These are phyloP conservation scores for Citrus medica DNA, from an alignment of 345 rosid genomes.

Conservation along the genomic window DNA sequence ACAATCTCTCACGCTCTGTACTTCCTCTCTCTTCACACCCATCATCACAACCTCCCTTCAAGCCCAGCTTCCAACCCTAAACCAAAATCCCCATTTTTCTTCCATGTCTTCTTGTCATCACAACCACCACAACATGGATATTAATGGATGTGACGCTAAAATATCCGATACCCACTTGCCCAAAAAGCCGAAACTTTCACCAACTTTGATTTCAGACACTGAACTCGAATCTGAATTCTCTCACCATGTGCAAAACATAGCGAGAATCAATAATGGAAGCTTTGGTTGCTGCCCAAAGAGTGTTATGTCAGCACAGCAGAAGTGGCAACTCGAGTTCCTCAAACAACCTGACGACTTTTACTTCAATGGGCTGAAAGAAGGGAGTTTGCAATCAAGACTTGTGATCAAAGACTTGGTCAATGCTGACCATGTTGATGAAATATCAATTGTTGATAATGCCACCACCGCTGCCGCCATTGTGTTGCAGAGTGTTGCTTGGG, in stretches of 20 bases:
- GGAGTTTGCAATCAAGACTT: slow-evolving; percentile 52
- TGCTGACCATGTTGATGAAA: slow-evolving; percentile 64
- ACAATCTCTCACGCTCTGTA: background rate
- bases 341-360: slow-evolving; percentile 79
- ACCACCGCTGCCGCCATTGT: slow-evolving; percentile 92
- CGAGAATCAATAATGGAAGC: slow-evolving; percentile 91
- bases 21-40: background rate
- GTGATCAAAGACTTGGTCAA: slow-evolving; percentile 54
- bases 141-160: slow-evolving; percentile 24
- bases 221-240: slow-evolving; percentile 69
- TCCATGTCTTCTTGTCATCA: slow-evolving; percentile 32
- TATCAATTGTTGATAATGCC: slow-evolving; percentile 92
- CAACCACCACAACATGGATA: slow-evolving; percentile 19
- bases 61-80: background rate
- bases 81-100: background rate
- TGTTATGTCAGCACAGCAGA: slow-evolving; percentile 56
- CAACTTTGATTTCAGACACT: slow-evolving; percentile 28
- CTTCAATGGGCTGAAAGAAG: slow-evolving; percentile 51
- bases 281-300: slow-evolving; percentile 82
- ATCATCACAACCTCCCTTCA: background rate
- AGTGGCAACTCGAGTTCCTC: slow-evolving; percentile 65
- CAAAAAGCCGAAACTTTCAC: slow-evolving; percentile 37
- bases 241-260: slow-evolving; percentile 64
- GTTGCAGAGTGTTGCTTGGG: slow-evolving; percentile 66
- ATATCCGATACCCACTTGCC: slow-evolving; percentile 14